These are phyloP conservation scores for Elasticomyces elasticus DNA, from an alignment of 495 filamentous ascomycete genomes.

Conservation along the genomic window DNA sequence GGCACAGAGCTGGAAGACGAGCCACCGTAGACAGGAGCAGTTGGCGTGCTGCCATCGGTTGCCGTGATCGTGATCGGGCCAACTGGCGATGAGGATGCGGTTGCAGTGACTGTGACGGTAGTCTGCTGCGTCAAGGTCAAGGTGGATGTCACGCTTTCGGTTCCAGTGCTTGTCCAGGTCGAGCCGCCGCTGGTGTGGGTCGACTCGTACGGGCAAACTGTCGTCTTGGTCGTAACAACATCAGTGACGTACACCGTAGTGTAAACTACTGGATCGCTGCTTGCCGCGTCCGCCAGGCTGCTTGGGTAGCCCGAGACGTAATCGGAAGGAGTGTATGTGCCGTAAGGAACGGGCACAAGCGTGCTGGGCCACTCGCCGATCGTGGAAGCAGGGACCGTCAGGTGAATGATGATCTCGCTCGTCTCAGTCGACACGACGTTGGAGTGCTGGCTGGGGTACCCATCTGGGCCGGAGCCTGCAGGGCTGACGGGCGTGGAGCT, in stretches of 20 bases:
- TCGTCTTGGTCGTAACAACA: conserved; percentile 1
- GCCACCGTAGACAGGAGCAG: not conserved
- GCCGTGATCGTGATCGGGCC: conserved; percentile 1
- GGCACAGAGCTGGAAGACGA: not conserved
- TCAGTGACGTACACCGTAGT: conserved; percentile 1
- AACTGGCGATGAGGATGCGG: not conserved
- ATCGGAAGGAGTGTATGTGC: conserved; percentile 1
- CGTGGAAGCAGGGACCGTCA: not conserved
- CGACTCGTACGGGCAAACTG: not conserved
- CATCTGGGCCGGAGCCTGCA: too few relatives aligned
- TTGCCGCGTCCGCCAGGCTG: not conserved
- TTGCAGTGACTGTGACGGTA: not conserved
- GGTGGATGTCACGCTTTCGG: not conserved
- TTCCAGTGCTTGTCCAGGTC: not conserved
- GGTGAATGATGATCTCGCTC: not conserved
- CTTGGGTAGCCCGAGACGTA: not conserved
- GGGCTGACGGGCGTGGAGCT: not conserved
- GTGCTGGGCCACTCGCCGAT: not conserved
- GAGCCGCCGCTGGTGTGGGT: conserved; percentile 1
- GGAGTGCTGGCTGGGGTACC: too few relatives aligned
- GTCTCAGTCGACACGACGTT: not conserved
- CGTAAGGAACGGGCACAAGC: not conserved
- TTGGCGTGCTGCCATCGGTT: not conserved
- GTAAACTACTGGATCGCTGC: not conserved
- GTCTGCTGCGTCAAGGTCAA: not conserved